phyloP scores from a whole-genome alignment of 768 basidiomycete genomes.

The Kwoniella dendrophila region DNA sequence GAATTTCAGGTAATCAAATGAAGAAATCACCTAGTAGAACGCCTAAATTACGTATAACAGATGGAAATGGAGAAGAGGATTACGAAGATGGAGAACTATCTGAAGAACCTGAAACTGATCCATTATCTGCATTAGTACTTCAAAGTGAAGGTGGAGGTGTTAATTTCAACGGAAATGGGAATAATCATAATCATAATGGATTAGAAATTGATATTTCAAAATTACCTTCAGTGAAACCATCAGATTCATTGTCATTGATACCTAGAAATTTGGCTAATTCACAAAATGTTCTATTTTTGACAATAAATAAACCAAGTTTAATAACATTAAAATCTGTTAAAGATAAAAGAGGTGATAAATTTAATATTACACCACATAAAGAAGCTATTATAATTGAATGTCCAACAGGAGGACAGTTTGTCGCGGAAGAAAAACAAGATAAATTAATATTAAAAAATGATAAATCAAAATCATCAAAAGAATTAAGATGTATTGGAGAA shows the following conservation, averaged over 20 bases:
- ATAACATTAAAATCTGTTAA: conserved; percentile 73
- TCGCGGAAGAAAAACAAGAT: conserved; percentile 57
- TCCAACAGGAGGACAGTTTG: conserved; percentile 69
- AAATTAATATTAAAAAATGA: conserved; percentile 65
- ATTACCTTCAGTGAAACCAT: conserved; percentile 46
- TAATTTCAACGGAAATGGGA: too few species aligned
- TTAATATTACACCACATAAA: conserved; percentile 66
- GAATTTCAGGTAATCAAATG: conserved; percentile 35
- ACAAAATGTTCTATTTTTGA: conserved; percentile 73
- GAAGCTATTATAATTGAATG: conserved; percentile 79
- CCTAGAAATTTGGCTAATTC: conserved; percentile 67
- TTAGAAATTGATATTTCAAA: conserved; percentile 32
- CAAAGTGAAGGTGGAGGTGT: conserved; percentile 1
- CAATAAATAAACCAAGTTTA: conserved; percentile 71
- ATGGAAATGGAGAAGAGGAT: conserved; percentile 45
- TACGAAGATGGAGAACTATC: conserved; percentile 40
- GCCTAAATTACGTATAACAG: conserved; percentile 30
- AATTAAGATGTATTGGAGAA: conserved; percentile 50
- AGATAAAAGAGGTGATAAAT: conserved; percentile 71
- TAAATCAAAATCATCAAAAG: conserved; percentile 59
- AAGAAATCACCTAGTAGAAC: conserved; percentile 23
- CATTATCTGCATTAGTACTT: conserved; percentile 35
- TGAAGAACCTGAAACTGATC: conserved; percentile 30
- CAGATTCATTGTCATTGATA: conserved; percentile 55
- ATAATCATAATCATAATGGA: background rate